phyloP scores from a whole-genome alignment of 2,329 filamentous ascomycete genomes.

The Verticillium zaregamsianum region DNA sequence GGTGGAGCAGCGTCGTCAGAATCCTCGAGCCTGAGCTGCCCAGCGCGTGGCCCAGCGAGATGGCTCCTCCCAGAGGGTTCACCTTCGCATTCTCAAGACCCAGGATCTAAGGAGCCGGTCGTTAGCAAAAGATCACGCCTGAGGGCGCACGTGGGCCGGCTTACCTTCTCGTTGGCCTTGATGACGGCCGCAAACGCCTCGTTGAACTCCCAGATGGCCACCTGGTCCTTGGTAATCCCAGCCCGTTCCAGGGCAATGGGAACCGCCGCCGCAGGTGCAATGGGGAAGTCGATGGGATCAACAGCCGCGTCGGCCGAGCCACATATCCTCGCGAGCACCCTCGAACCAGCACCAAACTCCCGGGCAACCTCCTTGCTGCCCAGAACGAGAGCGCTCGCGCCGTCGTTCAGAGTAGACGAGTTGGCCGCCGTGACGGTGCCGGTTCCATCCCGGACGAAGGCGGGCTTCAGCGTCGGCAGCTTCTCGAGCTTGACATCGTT shows the following conservation, averaged over 20 bases:
- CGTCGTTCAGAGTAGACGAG: conserved; percentile 90
- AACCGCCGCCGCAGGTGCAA: conserved; percentile 88
- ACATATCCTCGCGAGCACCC: conserved; percentile 83
- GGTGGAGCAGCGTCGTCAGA: conserved; percentile 83
- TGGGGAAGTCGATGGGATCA: conserved; percentile 88
- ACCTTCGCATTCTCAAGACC: conserved; percentile 75
- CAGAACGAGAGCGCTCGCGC: conserved; percentile 83
- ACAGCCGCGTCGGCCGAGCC: conserved; percentile 85
- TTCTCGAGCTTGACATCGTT: conserved; percentile 84
- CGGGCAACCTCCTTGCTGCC: conserved; percentile 76
- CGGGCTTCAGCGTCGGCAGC: conserved; percentile 80
- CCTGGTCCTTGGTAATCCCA: conserved; percentile 85
- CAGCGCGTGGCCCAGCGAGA: conserved; percentile 85
- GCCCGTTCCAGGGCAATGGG: conserved; percentile 84
- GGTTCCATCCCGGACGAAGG: conserved; percentile 79
- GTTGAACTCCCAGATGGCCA: conserved; percentile 97
- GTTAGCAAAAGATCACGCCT: not conserved
- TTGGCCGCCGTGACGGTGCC: conserved; percentile 94
- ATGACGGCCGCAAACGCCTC: conserved; percentile 96
- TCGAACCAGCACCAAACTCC: conserved; percentile 70
- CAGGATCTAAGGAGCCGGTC: conserved; percentile 55
- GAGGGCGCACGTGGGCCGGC: not conserved
- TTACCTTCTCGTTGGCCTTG: conserved; percentile 84
- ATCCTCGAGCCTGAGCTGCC: conserved; percentile 93
- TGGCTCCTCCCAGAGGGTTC: conserved; percentile 86